Base-by-base conservation (phyloP, 768 basidiomycete species). In the Boletus sp. region DNA sequence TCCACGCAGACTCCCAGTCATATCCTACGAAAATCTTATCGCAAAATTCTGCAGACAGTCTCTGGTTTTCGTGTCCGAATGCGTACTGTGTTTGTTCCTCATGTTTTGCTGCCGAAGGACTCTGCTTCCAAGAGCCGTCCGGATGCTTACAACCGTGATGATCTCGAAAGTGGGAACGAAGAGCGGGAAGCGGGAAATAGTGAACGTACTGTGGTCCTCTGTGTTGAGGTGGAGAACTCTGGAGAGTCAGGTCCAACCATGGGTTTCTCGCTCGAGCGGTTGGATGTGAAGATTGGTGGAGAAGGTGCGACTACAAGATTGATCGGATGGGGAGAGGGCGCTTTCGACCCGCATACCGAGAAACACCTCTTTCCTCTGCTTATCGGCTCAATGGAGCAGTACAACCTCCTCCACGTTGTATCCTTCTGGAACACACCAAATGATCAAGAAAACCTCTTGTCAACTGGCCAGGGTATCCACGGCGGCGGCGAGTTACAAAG, bases 61-160 rank as follows among this genome's bases (percentile, higher is more conserved):
- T 89, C 90, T 29, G 94, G 92, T 4, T 89, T 97, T 71, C 81
- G 86, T 20, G 89, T 97, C 28, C 85, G 93, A 35, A 96, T 96
- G 94, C 83, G 93, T n/a, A 94, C 93, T 0, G 89, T 94, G 6
- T 92, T 94, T 61, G 86, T 95, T 11, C 94, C 94, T 0, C 87
- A 92, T 62, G 82, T 94, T 20, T 77, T 93, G 45, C 74, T 92
- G 5, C 83, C 85, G 2, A 79, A 79, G 55, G 57, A 52, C 17
- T 46, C 63, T 35, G 10, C 49, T 36, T 52, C 48, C 14, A 62
- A 68, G 12, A 68, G 69, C 5, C 56, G 67, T 5, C 77, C 77
- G 7, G 77, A 76, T 30, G 53, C 57, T 17, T 36, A 52, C 18
- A 70, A 72, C 29, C 64, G 52, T 36, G 55, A 66, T 40, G 73